Conservation (phyloP, 73 alveolate species). For the Paramecium sonneborni region DNA sequence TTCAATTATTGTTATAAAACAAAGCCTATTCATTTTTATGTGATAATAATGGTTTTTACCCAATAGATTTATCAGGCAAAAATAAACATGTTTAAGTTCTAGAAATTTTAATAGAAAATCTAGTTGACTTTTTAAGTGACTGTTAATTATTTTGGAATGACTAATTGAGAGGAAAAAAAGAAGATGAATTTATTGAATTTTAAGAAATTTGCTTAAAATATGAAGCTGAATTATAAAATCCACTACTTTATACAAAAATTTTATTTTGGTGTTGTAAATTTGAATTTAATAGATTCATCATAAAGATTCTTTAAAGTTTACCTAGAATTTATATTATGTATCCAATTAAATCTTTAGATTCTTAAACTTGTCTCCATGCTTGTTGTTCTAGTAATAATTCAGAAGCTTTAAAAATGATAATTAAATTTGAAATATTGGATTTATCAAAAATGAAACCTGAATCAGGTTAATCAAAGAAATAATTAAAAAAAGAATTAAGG, state of each 20-base stretch:
- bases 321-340: not conserved
- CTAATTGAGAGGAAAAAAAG: not conserved
- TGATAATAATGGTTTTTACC: conserved; percentile 20
- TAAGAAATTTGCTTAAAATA: not conserved
- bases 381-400: not conserved
- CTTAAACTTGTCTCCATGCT: conserved; percentile 11
- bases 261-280: not conserved
- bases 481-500: not conserved
- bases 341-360: not conserved
- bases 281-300: not conserved
- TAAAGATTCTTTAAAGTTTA: not conserved
- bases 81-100: not conserved
- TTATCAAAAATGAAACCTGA: not conserved
- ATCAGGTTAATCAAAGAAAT: not conserved
- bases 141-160: not conserved
- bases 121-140: not conserved
- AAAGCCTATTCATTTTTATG: not conserved
- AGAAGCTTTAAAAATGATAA: not conserved
- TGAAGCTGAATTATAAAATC: not conserved
- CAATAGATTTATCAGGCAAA: conserved; percentile 41
- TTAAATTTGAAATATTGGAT: not conserved
- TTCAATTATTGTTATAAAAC: not conserved
- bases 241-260: not conserved
- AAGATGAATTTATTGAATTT: not conserved
- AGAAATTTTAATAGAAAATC: not conserved